Evolutionary conservation across 805 yeast genomes (phyloP), one percentile per base, ranked within the genome.

Genomic region (Jamesozyma rosinii): DNA sequence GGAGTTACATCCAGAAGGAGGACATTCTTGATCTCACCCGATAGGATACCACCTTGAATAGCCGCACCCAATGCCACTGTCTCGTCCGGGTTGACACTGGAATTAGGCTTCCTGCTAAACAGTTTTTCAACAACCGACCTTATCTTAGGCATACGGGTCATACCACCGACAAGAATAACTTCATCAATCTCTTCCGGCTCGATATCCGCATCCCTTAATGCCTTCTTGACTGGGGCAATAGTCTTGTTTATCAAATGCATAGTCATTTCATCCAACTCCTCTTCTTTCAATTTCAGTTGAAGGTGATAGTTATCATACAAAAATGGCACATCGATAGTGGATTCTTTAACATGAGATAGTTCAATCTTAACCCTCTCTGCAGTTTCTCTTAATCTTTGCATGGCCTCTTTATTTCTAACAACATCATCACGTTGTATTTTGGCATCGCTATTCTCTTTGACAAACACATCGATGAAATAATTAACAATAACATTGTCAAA

Each of bases 51-150:
- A 55, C 90, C 95, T 67, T 84, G 95, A 54, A 84, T 82, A 38
- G 94, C 92, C 27, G 95, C 95, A 57, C 95, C 95, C 51, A 84
- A 66, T 37, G 94, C 92, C 40, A 84, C 94, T n/a, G 92, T 89
- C 64, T 84, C 95, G 62, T 84, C 95, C n/a, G 95, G 94, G 59
- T 84, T 84, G 11, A 84, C 85, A 17, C 77, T 74, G 35, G 82
- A 77, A 42, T 79, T 81, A 33, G 90, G 89, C 47, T 72, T 69
- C 57, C 74, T 79, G 19, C 73, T 70, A 58, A 84, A 83, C 14
- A 80, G 49, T 9, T 68, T 67, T 48, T 70, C 73, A 18, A 84
- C 90, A 6, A 78, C 69, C 32, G 70, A 71, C 47, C 87, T 68
- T 46, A 84, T 77, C 63, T 77, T 79, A 43, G 94, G 94, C 95